A percentile compares a stretch with the other conserved stretches of the same genome.
These are phyloP conservation scores for Tylopilus sp. DNA, from an alignment of 768 basidiomycete species.

Conservation along the genomic window DNA sequence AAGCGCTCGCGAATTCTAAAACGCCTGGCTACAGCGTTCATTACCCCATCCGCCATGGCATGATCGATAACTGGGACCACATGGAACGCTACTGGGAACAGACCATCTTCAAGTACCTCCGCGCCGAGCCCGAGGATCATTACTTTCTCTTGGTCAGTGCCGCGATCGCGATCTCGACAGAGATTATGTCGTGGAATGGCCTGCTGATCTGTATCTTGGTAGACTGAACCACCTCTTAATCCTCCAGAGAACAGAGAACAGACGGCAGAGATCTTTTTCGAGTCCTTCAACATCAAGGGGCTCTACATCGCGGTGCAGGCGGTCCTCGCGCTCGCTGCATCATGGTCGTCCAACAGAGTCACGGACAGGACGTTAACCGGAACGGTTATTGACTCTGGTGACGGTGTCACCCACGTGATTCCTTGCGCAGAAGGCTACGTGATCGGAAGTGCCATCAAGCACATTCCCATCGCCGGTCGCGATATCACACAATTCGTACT, in stretches of 20 bases:
- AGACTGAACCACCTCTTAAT: conserved; percentile 99
- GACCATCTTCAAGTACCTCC: conserved; percentile 98
- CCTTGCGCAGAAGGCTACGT: conserved; percentile 36
- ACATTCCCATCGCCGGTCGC: conserved; percentile 97
- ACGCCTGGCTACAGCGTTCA: conserved; percentile 91
- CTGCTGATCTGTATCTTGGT: neutral
- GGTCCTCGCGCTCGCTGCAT: conserved; percentile 95
- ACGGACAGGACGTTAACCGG: conserved; percentile 91
- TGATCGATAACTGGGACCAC: conserved; percentile 98
- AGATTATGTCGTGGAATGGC: neutral
- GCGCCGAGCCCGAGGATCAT: conserved; percentile 98
- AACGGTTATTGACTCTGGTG: conserved; percentile 95
- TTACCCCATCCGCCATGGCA: conserved; percentile 95
- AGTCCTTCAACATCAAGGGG: conserved; percentile 99
- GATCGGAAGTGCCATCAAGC: conserved; percentile 97
- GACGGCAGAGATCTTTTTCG: conserved; percentile 99
- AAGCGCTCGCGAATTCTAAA: conserved; percentile 93
- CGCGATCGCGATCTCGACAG: neutral
- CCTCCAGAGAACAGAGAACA: conserved; percentile 98
- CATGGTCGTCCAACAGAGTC: conserved; percentile 90
- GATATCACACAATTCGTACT: conserved; percentile 97
- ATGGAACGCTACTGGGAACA: conserved; percentile 99
- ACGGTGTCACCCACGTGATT: conserved; percentile 84
- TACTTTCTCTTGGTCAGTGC: conserved; percentile 89
- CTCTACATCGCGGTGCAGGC: conserved; percentile 51